Conservation (phyloP, 768 basidiomycete species). For the Boletellus ananas region DNA sequence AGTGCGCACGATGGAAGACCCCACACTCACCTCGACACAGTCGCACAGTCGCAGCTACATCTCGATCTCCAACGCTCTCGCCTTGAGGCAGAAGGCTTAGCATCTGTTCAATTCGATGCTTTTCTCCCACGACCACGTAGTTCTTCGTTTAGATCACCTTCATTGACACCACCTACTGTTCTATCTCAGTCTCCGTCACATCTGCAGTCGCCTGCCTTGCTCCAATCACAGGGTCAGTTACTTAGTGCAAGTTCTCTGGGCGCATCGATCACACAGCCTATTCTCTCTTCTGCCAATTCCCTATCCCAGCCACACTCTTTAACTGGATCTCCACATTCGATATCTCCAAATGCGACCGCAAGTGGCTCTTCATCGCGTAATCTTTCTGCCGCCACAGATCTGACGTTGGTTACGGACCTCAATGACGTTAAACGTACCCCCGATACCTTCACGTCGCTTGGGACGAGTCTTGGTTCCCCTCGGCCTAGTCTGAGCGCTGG, state of each 20-base stretch:
- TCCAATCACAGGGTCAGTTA: slow-evolving; percentile 19
- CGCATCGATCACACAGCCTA: slow-evolving; percentile 17
- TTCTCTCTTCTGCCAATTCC: slow-evolving; percentile 20
- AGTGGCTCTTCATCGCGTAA: slow-evolving; percentile 19
- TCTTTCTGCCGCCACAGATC: slow-evolving; percentile 16
- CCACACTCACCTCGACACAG: slow-evolving; percentile 20
- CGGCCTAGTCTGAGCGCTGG: slow-evolving; percentile 26
- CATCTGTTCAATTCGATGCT: slow-evolving; percentile 28
- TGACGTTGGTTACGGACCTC: slow-evolving; percentile 24
- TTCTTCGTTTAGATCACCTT: slow-evolving; percentile 25
- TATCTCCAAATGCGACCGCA: slow-evolving; percentile 23
- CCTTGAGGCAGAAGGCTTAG: slow-evolving; percentile 23
- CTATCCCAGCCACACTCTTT: slow-evolving; percentile 29
- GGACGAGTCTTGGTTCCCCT: slow-evolving; percentile 25
- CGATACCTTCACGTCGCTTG: slow-evolving; percentile 25
- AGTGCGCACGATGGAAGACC: slow-evolving; percentile 22
- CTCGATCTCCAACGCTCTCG: slow-evolving; percentile 26
- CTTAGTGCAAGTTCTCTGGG: slow-evolving; percentile 14
- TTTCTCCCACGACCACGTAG: slow-evolving; percentile 21
- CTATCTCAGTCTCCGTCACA: slow-evolving; percentile 22
- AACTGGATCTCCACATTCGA: slow-evolving; percentile 24
- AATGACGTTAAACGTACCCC: slow-evolving; percentile 22
- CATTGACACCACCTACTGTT: slow-evolving; percentile 13
- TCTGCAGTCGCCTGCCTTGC: slow-evolving; percentile 11
- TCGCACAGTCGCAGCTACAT: slow-evolving; percentile 23